Conservation (phyloP, 2,329 filamentous ascomycete genomes). For the Xylogone sp. region DNA sequence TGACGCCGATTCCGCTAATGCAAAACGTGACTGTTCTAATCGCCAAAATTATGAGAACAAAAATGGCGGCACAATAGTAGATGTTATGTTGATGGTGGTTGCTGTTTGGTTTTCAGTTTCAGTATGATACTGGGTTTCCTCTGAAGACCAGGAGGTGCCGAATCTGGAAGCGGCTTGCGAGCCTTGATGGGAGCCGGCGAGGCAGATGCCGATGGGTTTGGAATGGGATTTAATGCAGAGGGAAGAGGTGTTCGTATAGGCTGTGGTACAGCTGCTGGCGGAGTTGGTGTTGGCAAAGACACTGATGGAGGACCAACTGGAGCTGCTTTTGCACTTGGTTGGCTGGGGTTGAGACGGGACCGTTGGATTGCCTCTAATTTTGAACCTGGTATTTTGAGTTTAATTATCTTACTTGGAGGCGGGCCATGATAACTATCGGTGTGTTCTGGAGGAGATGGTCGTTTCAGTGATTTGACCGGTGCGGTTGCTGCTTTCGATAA, state of each 20-base stretch:
- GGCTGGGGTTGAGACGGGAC: conserved; percentile 13
- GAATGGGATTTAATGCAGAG: not conserved
- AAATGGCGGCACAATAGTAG: not conserved
- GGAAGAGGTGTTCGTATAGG: not conserved
- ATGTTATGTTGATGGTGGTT: not conserved
- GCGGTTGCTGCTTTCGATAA: not conserved
- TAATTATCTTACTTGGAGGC: conserved; percentile 15
- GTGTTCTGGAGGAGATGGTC: conserved; percentile 12
- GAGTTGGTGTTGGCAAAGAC: conserved; percentile 1
- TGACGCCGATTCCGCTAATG: not conserved
- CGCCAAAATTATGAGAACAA: not conserved
- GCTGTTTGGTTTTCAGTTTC: not conserved
- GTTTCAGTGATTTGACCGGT: conserved; percentile 12
- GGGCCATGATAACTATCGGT: conserved; percentile 7
- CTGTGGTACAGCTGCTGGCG: not conserved
- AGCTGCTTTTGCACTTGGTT: not conserved
- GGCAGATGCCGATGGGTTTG: not conserved
- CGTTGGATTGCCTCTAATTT: conserved; percentile 17
- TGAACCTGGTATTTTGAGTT: conserved; percentile 7
- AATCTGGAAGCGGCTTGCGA: conserved; percentile 13
- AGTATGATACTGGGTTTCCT: not conserved
- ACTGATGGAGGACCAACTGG: conserved; percentile 4
- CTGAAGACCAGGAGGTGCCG: conserved; percentile 1
- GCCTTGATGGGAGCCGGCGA: conserved; percentile 1
- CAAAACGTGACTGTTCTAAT: not conserved